These are phyloP conservation scores for Aristolochia californica DNA, from an alignment of 164 flowering plant genomes.

Conservation along the genomic window DNA sequence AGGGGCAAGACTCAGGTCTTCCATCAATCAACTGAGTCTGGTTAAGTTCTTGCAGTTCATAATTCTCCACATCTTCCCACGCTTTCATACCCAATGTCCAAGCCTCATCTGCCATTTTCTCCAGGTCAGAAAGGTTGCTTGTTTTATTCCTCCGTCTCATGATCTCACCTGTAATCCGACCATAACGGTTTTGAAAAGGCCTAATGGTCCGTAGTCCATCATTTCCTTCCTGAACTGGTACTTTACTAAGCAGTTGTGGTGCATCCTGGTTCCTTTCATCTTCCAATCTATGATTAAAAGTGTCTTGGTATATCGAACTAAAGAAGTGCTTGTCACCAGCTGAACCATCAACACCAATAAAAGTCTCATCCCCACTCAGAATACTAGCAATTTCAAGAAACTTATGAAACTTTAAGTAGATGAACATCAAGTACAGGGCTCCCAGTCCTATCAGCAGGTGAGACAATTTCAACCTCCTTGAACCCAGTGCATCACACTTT, in stretches of 20 bases:
- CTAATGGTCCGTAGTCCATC: conserved; percentile 18
- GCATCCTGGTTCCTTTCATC: conserved; percentile 34
- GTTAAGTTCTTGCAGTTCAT: conserved; percentile 22
- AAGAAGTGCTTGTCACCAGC: conserved; percentile 20
- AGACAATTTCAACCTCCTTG: conserved; percentile 50
- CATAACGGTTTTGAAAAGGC: conserved; percentile 42
- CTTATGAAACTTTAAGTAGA: conserved; percentile 58
- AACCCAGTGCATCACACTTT: conserved; percentile 34
- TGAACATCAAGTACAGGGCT: conserved; percentile 57
- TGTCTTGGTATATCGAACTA: conserved; percentile 38
- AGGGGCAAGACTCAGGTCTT: conserved; percentile 61
- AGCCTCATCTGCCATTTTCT: conserved; percentile 86
- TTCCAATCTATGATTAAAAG: conserved; percentile 45
- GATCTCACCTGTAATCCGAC: conserved; percentile 55
- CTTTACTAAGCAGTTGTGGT: conserved; percentile 26
- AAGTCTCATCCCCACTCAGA: conserved; percentile 41
- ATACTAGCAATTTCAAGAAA: conserved; percentile 44
- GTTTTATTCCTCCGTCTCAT: conserved; percentile 35
- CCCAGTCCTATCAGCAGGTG: conserved; percentile 52
- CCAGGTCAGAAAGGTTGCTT: conserved; percentile 41
- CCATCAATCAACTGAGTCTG: conserved; percentile 38
- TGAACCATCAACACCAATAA: conserved; percentile 19
- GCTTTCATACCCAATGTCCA: conserved; percentile 77
- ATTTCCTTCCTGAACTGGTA: conserved; percentile 18
- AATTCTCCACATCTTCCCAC: conserved; percentile 62